These are phyloP conservation scores for Eucalyptus albens DNA, from an alignment of 345 rosid genomes.

Conservation along the genomic window DNA sequence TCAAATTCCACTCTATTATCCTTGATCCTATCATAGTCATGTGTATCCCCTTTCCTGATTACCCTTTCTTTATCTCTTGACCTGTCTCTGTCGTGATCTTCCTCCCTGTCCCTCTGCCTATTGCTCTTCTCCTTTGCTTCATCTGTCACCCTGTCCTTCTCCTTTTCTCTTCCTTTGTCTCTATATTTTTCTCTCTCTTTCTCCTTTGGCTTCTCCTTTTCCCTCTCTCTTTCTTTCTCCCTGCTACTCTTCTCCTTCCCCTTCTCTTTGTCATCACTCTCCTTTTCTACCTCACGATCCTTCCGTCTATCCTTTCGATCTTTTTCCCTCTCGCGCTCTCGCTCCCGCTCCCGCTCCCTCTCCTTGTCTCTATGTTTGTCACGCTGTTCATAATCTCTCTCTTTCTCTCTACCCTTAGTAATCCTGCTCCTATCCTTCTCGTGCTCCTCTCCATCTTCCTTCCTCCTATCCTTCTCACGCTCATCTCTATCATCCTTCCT, in stretches of 20 bases:
- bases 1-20: slow-evolving; percentile 13
- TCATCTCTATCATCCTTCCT: background rate
- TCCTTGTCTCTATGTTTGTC: slow-evolving; percentile 18
- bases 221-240: slow-evolving; percentile 20
- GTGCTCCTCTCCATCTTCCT: slow-evolving; percentile 5
- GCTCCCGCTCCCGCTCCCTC: slow-evolving; percentile 38
- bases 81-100: slow-evolving; percentile 19
- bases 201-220: slow-evolving; percentile 8
- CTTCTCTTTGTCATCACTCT: slow-evolving; percentile 25
- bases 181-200: slow-evolving; percentile 8
- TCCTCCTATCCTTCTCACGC: slow-evolving; percentile 30
- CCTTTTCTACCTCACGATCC: slow-evolving; percentile 13
- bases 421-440: slow-evolving; percentile 21
- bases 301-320: slow-evolving; percentile 8
- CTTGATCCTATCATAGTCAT: slow-evolving; percentile 12
- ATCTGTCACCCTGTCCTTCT: slow-evolving; percentile 29
- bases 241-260: slow-evolving; percentile 33
- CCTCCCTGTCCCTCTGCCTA: slow-evolving; percentile 15
- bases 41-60: slow-evolving; percentile 15
- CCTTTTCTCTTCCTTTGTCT: slow-evolving; percentile 9
- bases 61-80: slow-evolving; percentile 21
- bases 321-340: slow-evolving; percentile 26
- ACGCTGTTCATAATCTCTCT: slow-evolving; percentile 19
- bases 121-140: slow-evolving; percentile 20
- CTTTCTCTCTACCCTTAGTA: slow-evolving; percentile 30